Evolutionary conservation across 2,329 filamentous ascomycete genomes (phyloP).

Genomic region (Xylariaceae sp.): DNA sequence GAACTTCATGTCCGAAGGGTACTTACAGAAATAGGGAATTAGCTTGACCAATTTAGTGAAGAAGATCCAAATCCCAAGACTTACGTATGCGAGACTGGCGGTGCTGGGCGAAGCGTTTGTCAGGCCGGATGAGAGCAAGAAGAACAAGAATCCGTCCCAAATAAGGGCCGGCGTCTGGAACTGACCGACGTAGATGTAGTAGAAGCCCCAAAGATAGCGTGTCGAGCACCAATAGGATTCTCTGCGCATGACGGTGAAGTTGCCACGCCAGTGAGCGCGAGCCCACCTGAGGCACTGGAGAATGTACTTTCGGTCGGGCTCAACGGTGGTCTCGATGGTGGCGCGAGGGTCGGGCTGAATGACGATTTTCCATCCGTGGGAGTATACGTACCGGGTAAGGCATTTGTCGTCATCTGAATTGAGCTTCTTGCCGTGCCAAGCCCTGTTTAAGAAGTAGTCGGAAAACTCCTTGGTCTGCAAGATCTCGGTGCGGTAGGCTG

Average conservation of each 20-base stretch:
- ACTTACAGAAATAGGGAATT: constrained; percentile 2
- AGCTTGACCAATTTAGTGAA: constrained; percentile 11
- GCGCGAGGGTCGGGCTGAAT: constrained; percentile 6
- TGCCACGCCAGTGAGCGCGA: constrained; percentile 6
- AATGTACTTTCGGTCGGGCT: constrained; percentile 3
- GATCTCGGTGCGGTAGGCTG: constrained; percentile 9
- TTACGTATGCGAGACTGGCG: background rate
- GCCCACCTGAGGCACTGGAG: constrained; percentile 9
- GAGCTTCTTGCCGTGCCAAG: background rate
- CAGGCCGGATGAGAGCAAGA: background rate
- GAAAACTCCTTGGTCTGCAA: constrained; percentile 6
- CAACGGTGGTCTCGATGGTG: constrained; percentile 9
- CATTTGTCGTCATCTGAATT: constrained; percentile 10
- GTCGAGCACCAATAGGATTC: constrained; percentile 9
- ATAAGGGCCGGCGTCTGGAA: constrained; percentile 6
- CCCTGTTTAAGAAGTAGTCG: constrained; percentile 1
- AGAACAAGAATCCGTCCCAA: constrained; percentile 2
- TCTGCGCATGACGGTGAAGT: constrained; percentile 6
- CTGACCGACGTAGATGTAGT: constrained; percentile 11
- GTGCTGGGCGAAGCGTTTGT: background rate
- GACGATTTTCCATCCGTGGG: constrained; percentile 9
- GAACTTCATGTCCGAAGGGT: constrained; percentile 6
- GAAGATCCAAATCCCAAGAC: constrained; percentile 4
- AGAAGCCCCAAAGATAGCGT: constrained; percentile 7
- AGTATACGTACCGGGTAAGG: constrained; percentile 10